Base-by-base conservation (phyloP, 2,329 filamentous ascomycete genomes). In the Rhynchosporium graminicola region DNA sequence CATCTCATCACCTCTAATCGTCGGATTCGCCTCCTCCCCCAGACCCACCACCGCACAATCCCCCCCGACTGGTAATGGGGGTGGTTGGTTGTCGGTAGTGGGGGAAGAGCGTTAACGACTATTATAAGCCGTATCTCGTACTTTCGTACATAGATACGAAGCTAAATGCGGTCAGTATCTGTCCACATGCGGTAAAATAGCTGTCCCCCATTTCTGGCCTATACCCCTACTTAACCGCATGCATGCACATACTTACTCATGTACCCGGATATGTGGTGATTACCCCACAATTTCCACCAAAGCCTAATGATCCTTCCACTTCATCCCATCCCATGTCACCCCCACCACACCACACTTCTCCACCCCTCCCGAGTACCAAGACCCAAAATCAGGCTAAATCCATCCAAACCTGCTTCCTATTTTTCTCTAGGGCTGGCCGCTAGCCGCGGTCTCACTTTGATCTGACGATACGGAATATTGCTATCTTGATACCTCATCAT, bases 261-360 rank as follows among this genome's bases (percentile, higher is more conserved):
- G 26, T 33, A 20, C 46, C 13, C 20, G 28, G 6, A 31, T 26
- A 45, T 45, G 33, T 36, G 33, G 33, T 36, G 33, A 36, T 29
- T 52, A 59, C 57, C 60, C 57, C 57, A 62, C 57, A 59, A 50
- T 38, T 38, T 47, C 29, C 56, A 46, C 20, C 45, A 58, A 42
- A 59, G 57, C 57, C 57, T 42, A 59, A 59, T 52, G 47, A 42
- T 52, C 57, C 48, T 46, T 42, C 33, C 43, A 20, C 4, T 20
- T 28, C 42, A 36, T 36, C 33, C 33, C 33, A 36, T 36, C 33
- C 15, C 55, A 28, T 20, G 13, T 46, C 1, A 5, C 46, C 46
- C 12, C 57, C 20, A 29, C 57, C 28, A 31, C 15, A 31, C 29
- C 36, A 36, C 33, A n/a, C 56, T 20, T 8, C 9, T 7, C 26